These are phyloP conservation scores for rapeseed (Brassica napus) DNA, from an alignment of 345 rosid genomes.

Conservation along the genomic window DNA sequence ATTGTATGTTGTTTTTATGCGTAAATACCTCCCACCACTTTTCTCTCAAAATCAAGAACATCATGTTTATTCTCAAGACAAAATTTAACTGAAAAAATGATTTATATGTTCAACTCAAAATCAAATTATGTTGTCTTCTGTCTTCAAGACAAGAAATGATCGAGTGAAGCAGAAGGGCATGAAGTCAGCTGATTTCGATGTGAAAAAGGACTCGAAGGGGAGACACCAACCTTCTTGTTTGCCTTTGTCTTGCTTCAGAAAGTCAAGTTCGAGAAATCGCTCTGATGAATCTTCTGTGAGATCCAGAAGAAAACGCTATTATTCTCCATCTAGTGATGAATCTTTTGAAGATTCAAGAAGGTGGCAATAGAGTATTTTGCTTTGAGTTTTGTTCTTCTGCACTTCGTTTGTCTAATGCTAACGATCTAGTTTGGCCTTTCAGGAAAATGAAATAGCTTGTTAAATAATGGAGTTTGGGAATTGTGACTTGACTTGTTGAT, in stretches of 20 bases:
- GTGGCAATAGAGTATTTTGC: constrained; percentile 40
- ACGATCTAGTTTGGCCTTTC: constrained; percentile 21
- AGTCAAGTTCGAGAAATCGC: constrained; percentile 54
- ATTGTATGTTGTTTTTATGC: no score
- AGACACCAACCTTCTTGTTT: constrained; percentile 40
- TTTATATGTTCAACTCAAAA: no score
- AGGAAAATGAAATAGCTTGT: constrained; percentile 45
- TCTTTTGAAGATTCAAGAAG: constrained; percentile 80
- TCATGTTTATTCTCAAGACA: no score
- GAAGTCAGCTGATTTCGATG: constrained; percentile 44
- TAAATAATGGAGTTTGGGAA: no score
- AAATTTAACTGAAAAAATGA: no score
- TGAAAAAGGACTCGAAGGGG: constrained; percentile 56
- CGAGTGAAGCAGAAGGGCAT: constrained; percentile 44
- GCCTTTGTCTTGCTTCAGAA: constrained; percentile 48
- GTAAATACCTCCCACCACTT: no score
- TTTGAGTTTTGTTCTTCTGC: constrained; percentile 25
- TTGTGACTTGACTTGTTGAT: no score
- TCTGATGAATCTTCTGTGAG: constrained; percentile 56
- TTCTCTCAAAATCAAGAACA: no score
- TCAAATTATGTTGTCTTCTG: no score
- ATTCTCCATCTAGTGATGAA: constrained; percentile 63
- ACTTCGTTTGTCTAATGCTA: not conserved
- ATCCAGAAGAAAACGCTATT: constrained; percentile 72
- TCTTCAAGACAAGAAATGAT: constrained; percentile 16